These are phyloP conservation scores for Rauvolfia tetraphylla DNA, from an alignment of 257 asterid species.

Conservation along the genomic window DNA sequence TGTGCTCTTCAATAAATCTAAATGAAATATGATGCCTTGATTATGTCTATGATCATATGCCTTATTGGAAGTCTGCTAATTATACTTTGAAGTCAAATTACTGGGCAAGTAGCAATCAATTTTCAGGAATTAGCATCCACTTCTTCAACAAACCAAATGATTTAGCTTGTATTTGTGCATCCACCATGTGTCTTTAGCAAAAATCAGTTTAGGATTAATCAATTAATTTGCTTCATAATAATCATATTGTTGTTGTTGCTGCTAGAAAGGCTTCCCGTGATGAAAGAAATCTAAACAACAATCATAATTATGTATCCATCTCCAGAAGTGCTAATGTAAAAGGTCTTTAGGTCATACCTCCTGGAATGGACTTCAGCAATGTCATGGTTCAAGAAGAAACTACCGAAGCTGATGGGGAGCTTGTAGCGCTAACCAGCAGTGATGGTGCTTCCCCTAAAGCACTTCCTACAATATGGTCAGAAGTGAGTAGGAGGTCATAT, in stretches of 20 bases:
- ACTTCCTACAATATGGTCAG: slow-evolving; percentile 72
- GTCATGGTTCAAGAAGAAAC: slow-evolving; percentile 63
- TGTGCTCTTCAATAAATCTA: background rate
- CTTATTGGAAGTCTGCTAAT: too few species aligned
- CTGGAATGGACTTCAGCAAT: slow-evolving; percentile 88
- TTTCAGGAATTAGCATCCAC: background rate
- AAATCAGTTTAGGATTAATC: background rate
- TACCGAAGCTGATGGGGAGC: slow-evolving; percentile 59
- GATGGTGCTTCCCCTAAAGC: slow-evolving; percentile 73
- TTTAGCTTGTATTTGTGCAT: background rate
- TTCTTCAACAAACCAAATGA: background rate
- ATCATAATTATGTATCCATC: background rate
- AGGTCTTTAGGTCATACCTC: slow-evolving; percentile 62
- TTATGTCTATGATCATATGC: background rate
- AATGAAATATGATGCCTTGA: background rate
- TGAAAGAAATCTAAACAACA: background rate
- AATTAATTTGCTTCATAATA: background rate
- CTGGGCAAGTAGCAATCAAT: background rate
- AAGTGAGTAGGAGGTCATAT: slow-evolving; percentile 38
- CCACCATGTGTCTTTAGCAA: background rate
- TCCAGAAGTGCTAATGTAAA: background rate
- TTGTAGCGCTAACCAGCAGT: slow-evolving; percentile 36
- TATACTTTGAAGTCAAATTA: background rate
- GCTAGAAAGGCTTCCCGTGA: background rate
- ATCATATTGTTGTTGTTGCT: background rate